A percentile compares a stretch with the other conserved stretches of the same genome.
phyloP scores from a whole-genome alignment of 768 basidiomycete species.

The Omphalotus guepiniiformis region DNA sequence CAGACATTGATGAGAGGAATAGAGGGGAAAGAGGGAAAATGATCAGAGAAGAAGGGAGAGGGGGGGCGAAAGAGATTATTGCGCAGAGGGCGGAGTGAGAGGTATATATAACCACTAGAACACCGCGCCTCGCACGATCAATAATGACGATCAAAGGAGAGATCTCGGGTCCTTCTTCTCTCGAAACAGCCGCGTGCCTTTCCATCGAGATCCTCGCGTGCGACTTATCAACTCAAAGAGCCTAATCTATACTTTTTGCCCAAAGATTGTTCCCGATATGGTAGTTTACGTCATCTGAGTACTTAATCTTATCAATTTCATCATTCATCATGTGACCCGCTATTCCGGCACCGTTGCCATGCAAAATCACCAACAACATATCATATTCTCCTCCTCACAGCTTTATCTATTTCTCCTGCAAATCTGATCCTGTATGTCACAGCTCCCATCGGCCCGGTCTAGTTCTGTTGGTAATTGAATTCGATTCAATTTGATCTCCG shows the following conservation, averaged over 20 bases:
- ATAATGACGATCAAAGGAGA: constrained; percentile 56
- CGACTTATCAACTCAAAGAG: constrained; percentile 35
- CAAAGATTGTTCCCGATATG: not conserved
- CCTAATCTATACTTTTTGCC: constrained; percentile 28
- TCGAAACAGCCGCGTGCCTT: constrained; percentile 58
- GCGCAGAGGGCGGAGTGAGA: constrained; percentile 37
- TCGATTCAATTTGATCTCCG: not conserved
- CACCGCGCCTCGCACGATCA: constrained; percentile 56
- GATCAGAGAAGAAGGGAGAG: no score
- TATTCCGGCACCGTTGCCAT: constrained; percentile 19
- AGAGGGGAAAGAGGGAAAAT: no score
- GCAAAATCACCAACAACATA: no score
- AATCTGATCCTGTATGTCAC: no score
- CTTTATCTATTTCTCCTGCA: constrained; percentile 8
- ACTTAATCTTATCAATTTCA: constrained; percentile 18
- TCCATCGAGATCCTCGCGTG: constrained; percentile 35
- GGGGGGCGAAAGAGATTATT: constrained; percentile 50
- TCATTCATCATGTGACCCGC: constrained; percentile 15
- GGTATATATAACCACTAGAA: constrained; percentile 55
- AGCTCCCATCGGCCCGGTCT: no score
- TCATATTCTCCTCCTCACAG: constrained; percentile 8
- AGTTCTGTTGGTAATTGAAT: no score
- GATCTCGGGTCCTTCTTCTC: constrained; percentile 42
- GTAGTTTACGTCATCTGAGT: not conserved
- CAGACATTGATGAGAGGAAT: constrained; percentile 24